Evolutionary conservation across 1,139 yeast genomes (phyloP).

Genomic region (Debaryomyces singareniensis): DNA sequence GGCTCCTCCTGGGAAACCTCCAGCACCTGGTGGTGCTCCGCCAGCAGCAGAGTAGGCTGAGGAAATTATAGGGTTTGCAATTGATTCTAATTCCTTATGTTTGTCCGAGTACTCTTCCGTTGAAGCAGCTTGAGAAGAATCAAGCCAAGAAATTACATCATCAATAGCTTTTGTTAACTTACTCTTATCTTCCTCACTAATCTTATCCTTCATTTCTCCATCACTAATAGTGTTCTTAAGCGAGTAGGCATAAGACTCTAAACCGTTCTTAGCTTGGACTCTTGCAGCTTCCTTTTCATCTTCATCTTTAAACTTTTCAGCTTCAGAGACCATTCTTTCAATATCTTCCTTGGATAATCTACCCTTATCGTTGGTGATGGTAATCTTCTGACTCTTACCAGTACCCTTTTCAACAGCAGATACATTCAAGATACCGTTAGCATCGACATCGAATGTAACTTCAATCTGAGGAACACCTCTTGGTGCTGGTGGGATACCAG

Average conservation of each 20-base stretch:
- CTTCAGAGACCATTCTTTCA: constrained; percentile 44
- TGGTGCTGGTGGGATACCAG: constrained; percentile 96
- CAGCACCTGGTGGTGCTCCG: constrained; percentile 25
- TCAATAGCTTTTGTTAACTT: constrained; percentile 68
- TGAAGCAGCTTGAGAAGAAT: constrained; percentile 70
- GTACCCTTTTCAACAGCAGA: constrained; percentile 94
- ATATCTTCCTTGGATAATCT: constrained; percentile 45
- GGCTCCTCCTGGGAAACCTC: constrained; percentile 35
- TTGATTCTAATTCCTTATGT: constrained; percentile 82
- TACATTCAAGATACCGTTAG: constrained; percentile 91
- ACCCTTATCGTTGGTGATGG: constrained; percentile 41
- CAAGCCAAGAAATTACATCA: constrained; percentile 76
- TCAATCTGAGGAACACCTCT: constrained; percentile 97
- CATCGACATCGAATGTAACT: constrained; percentile 88
- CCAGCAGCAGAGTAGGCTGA: constrained; percentile 71
- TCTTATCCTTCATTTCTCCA: constrained; percentile 47
- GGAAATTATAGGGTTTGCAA: constrained; percentile 83
- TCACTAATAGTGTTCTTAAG: constrained; percentile 56
- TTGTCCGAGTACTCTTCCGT: constrained; percentile 75
- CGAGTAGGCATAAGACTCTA: constrained; percentile 85
- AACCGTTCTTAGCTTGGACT: constrained; percentile 63
- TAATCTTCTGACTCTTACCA: constrained; percentile 46
- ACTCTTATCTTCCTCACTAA: constrained; percentile 40
- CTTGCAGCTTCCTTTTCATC: constrained; percentile 33
- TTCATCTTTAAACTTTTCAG: constrained; percentile 35